Base-by-base conservation (phyloP, 352 stramenopile genomes). In the Phytopythium helicoides region DNA sequence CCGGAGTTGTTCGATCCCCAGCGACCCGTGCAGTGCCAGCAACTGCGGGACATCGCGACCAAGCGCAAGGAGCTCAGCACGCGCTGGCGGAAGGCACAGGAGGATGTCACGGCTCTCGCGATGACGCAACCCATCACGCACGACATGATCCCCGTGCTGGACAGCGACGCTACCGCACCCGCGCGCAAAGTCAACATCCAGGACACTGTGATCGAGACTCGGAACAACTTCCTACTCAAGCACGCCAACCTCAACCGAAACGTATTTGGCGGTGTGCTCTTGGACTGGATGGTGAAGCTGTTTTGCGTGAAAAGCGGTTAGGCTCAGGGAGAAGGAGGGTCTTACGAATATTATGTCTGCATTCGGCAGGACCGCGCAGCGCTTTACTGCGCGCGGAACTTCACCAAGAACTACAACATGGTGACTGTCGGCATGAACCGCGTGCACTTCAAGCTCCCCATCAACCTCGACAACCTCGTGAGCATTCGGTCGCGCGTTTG, bases 341-440 rank as follows among this genome's bases (percentile, higher is more conserved):
- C n/a, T n/a, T 1, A 34, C 19, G 10, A 1, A 19, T 52, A 12
- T 18, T 26, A 1, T 18, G 16, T 6, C 3, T 37, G 28, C 23
- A 12, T 6, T n/a, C 35, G 16, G 22, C 37, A 76, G 66, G 68
- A 76, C 50, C 57, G 59, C 18, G 60, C 66, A 1, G 67, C 67
- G 34, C 52, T 76, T 36, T 67, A 75, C 42, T 76, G 73, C 38
- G 73, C 69, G 16, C 69, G 66, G 3, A 80, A 68, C 46, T 71
- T 83, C 47, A 81, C 73, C 25, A 76, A 83, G 56, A 76, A 83
- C 45, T 60, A 63, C 35, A 42, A 52, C 52, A 72, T 72, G 63
- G 69, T 73, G 41, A 81, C 73, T 23, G 64, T 78, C 47, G 70
- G 59, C 18, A 81, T 79, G 67, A 84, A 81, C 59, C 73, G 73